Base-by-base conservation (phyloP, 768 basidiomycete genomes). In the Tephrocybe sp. region DNA sequence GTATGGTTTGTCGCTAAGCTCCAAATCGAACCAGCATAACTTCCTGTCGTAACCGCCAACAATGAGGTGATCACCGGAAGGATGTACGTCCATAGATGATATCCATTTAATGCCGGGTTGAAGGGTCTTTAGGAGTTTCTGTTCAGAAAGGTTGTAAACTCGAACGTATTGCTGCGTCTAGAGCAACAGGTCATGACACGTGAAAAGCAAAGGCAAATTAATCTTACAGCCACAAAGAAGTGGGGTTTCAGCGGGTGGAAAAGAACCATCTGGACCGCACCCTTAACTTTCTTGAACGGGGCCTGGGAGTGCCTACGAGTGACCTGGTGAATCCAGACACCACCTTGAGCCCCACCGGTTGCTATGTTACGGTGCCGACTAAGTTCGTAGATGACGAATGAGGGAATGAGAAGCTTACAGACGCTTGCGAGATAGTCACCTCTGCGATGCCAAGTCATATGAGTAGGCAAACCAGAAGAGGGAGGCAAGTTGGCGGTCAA, bases 41-140 rank as follows among this genome's bases (percentile, higher is more conserved):
- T 98, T 97, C 58, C 90, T 87, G 72, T 99, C 97, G 68, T 98
- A 98, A 39, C 92, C 92, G 51, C 97, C 97, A 42, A 99, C 91
- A 53, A 99, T 92, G 53, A 99, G 75, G 74, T 99, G 94, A 61
- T 98, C 95, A 24, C 92, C 92, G 43, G 88, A 87, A 18, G 96
- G 92, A 69, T 99, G 97, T 21, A 99, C 80, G 64, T 98, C 95
- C 86, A 99, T 87, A 9, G 84, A 90, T 28, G 94, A 97, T 63
- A 99, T 98, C 96, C 96, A 98, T 65, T 84, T 86, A 55, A 96
- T 89, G 45, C 95, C 95, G n/a, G 95, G 91, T 62, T 78, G 83
- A 37, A 98, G 71, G n/a, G 96, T 95, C 74, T 92, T 97, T 60
- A 98, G 68, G 43, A 98, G 75, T 63, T 90, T 88, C 71, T 99